A percentile compares a stretch with the other conserved stretches of the same genome.
Conservation (phyloP, 495 filamentous ascomycete genomes). For the Penicillium malachiteum region DNA sequence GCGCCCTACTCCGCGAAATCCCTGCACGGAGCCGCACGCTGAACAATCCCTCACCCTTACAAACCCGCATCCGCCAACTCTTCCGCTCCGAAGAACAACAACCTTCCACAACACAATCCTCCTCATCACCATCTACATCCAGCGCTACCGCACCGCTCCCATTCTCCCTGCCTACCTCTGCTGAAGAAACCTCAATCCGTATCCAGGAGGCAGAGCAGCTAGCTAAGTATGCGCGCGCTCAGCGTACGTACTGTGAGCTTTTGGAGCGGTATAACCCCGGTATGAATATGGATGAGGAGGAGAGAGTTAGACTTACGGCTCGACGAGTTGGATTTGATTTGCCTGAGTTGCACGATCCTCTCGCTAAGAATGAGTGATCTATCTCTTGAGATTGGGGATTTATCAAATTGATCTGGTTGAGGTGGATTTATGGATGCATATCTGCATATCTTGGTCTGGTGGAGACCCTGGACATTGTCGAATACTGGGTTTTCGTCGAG, state of each 20-base stretch:
- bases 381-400: not conserved
- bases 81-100: constrained; percentile 33
- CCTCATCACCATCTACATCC: constrained; percentile 14
- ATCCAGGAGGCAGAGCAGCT: constrained; percentile 71
- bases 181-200: constrained; percentile 20
- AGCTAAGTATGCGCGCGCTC: constrained; percentile 74
- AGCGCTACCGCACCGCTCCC: constrained; percentile 3
- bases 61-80: constrained; percentile 56
- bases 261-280: constrained; percentile 93
- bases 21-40: constrained; percentile 58
- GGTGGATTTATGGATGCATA: too few species aligned
- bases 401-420: too few species aligned
- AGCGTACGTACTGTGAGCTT: constrained; percentile 74
- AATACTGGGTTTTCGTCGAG: too few species aligned
- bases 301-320: constrained; percentile 78
- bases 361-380: constrained; percentile 13
- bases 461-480: too few species aligned
- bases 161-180: constrained; percentile 15
- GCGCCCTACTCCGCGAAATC: constrained; percentile 86
- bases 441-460: too few species aligned
- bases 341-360: constrained; percentile 44
- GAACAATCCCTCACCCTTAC: constrained; percentile 56
- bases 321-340: constrained; percentile 86
- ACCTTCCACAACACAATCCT: constrained; percentile 14
- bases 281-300: constrained; percentile 80